Percentiles rank a stretch among this genome's conserved stretches.
Conservation (phyloP, 208 protist species). For the Crithidia bombi region DNA sequence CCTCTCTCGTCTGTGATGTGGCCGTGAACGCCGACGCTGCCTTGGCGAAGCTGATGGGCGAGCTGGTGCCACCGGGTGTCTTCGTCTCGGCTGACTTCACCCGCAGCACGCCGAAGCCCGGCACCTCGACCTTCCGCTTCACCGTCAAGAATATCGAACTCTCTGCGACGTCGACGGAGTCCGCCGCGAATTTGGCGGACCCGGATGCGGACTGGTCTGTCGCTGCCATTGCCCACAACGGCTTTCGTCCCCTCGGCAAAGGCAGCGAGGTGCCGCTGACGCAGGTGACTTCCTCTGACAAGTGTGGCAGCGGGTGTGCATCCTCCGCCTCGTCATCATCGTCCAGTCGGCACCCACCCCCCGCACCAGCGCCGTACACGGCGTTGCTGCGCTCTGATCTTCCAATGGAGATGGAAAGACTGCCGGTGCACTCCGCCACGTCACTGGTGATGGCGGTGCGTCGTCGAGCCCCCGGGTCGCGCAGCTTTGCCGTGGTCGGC, state of each 20-base stretch:
- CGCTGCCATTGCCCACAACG: constrained; percentile 87
- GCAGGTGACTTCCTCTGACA: constrained; percentile 25
- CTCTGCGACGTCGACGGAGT: constrained; percentile 43
- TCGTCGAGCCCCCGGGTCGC: constrained; percentile 40
- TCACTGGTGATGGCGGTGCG: constrained; percentile 87
- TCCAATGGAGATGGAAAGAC: constrained; percentile 66
- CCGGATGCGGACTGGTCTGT: constrained; percentile 71
- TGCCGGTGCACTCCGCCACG: constrained; percentile 84
- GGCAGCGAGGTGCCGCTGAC: constrained; percentile 73
- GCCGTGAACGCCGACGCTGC: constrained; percentile 42
- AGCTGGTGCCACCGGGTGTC: constrained; percentile 79
- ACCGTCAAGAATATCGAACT: constrained; percentile 65
- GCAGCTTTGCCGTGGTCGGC: constrained; percentile 64
- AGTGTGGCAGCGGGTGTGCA: background rate
- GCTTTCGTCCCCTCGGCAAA: constrained; percentile 81
- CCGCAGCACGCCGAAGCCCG: constrained; percentile 44
- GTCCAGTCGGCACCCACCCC: background rate
- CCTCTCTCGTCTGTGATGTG: constrained; percentile 42
- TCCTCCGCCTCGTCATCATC: constrained; percentile 32
- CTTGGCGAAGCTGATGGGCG: constrained; percentile 52
- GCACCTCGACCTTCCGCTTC: constrained; percentile 59
- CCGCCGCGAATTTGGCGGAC: constrained; percentile 45
- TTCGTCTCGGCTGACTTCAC: constrained; percentile 84
- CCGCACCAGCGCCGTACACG: constrained; percentile 1
- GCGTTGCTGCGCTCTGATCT: constrained; percentile 58